Conservation (phyloP, 257 asterid genomes). For the Euphrasia confusa region DNA sequence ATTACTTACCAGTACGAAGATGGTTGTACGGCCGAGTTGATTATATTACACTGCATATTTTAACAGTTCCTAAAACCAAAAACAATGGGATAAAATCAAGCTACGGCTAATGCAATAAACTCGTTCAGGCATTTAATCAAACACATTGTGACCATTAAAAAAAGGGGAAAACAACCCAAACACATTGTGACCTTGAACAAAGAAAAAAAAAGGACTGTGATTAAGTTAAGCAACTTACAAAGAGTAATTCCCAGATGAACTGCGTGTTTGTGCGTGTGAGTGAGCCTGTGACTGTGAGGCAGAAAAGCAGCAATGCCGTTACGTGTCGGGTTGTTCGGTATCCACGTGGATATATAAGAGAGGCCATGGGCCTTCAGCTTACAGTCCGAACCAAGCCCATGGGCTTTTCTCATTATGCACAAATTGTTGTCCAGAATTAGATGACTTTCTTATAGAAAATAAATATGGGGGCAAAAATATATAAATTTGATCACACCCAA, state of each 20-base stretch:
- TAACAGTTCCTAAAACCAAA: conserved; percentile 23
- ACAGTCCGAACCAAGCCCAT: not conserved
- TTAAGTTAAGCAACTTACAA: conserved; percentile 1
- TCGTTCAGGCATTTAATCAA: conserved; percentile 22
- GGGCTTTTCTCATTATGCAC: too few species aligned
- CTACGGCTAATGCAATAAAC: not conserved
- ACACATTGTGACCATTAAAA: not conserved
- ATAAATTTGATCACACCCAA: too few species aligned
- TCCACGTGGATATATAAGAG: not conserved
- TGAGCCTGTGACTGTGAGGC: not conserved
- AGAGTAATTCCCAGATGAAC: not conserved
- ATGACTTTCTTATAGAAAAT: too few species aligned
- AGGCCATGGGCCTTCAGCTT: not conserved
- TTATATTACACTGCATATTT: conserved; percentile 44
- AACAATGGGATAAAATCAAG: conserved; percentile 1
- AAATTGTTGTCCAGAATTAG: too few species aligned
- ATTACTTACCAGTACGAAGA: conserved; percentile 47
- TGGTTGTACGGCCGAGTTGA: conserved; percentile 31
- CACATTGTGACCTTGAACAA: not conserved
- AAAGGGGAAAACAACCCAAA: conserved; percentile 6
- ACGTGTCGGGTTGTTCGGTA: not conserved
- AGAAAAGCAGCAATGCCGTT: not conserved
- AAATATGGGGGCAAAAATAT: too few species aligned
- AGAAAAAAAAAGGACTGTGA: not conserved
- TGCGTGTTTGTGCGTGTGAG: not conserved